A percentile compares a stretch with the other conserved stretches of the same genome.
These are phyloP conservation scores for Phanerochaete carnosa DNA, from an alignment of 768 basidiomycete genomes.

Conservation along the genomic window DNA sequence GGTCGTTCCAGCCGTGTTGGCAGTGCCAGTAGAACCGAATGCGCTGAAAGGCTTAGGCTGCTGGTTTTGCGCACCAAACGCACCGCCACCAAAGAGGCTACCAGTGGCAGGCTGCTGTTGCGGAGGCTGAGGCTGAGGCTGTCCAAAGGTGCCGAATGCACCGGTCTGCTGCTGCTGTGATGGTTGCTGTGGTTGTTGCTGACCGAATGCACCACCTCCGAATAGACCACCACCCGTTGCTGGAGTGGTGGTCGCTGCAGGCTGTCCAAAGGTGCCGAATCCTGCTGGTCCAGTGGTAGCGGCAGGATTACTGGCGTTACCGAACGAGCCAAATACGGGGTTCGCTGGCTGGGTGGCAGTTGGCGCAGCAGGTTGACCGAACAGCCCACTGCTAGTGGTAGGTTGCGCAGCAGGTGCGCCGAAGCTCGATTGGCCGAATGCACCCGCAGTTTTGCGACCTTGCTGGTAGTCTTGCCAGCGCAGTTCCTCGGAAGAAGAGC, in stretches of 20 bases:
- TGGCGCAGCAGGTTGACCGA: conserved; percentile 28
- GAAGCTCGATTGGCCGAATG: conserved; percentile 33
- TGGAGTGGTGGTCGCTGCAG: conserved; percentile 15
- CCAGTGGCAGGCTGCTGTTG: conserved; percentile 4
- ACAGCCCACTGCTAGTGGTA: conserved; percentile 20
- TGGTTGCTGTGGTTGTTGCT: conserved; percentile 31
- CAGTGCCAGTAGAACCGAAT: conserved; percentile 29
- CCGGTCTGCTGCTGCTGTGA: conserved; percentile 17
- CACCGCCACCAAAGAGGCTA: conserved; percentile 4
- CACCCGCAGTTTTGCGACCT: conserved; percentile 39
- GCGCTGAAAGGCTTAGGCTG: conserved; percentile 35
- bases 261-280: conserved; percentile 31
- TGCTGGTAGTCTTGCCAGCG: conserved; percentile 47
- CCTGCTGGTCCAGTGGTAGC: conserved; percentile 20
- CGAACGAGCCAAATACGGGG: conserved; percentile 25
- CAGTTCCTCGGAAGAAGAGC: conserved; percentile 64
- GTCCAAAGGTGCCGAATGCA: conserved; percentile 26
- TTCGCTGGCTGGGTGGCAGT: conserved; percentile 25
- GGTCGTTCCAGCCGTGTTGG: conserved; percentile 21
- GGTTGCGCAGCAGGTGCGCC: conserved; percentile 26
- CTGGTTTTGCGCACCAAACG: conserved; percentile 11
- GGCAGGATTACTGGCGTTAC: conserved; percentile 20
- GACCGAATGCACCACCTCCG: conserved; percentile 30
- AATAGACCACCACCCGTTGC: conserved; percentile 18
- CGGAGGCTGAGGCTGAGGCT: conserved; percentile 20